Evolutionary conservation across 768 basidiomycete genomes (phyloP), one percentile per base, ranked within the genome.

Genomic region (Xerocomellus intermedius): DNA sequence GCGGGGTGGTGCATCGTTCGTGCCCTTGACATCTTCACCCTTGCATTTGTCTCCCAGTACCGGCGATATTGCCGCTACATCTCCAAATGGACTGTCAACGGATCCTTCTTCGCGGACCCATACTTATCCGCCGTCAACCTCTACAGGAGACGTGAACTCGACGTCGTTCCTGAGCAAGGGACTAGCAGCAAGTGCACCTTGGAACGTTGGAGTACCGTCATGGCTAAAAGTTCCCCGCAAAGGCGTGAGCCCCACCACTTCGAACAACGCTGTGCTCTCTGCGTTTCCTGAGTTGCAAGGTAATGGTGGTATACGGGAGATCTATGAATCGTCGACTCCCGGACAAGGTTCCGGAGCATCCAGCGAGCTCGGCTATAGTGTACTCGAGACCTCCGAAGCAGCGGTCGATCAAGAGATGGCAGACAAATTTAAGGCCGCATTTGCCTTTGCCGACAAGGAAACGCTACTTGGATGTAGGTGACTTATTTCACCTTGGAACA

Each of bases 391-490:
- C 21, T 85, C 85, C 1, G 83, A 85, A 59, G 76, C 78, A 28
- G 64, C 74, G 7, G 73, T 86, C 14, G 91, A 94, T 62, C 68
- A 74, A 32, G 86, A 86, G 52, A 77, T 79, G 28, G 74, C 74
- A 21, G 87, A 89, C 54, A 94, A 94, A 71, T 97, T 96, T 66
- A 81, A 86, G 45, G 68, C 72, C 36, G 79, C 83, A 1, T 98
- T 98, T 73, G 92, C 94, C 1, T 86, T 96, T 58, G 86, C 90
- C 54, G 91, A 94, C 58, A 91, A 85, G 69, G 96, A 98, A 74
- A 81, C 73, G 16, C 66, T 98, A 41, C 79, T 98, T 47, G 94
- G 93, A 63, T 89, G 96, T 98, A 68, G 68, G 95, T 81, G 26
- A 42, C 46, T 22, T 54, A 22, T 42, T 22, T 53, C 26, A 26